A percentile compares a stretch with the other conserved stretches of the same genome.
Conservation (phyloP, 495 filamentous ascomycete species). For the Penicillium paradoxum region DNA sequence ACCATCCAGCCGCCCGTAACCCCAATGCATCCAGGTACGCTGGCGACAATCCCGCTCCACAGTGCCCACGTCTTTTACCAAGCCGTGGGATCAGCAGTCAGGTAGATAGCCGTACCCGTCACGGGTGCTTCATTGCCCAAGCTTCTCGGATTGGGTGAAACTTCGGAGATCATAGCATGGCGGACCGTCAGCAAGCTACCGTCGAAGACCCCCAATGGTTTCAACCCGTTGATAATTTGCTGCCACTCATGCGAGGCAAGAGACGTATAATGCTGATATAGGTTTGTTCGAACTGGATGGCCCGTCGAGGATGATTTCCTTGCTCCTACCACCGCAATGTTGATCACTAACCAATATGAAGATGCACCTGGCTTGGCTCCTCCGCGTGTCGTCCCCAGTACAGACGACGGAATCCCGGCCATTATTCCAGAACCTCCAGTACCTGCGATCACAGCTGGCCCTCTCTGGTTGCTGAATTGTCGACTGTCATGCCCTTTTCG, state of each 20-base stretch:
- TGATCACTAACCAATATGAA: constrained; percentile 20
- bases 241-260: constrained; percentile 22
- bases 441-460: constrained; percentile 19
- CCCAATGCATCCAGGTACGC: constrained; percentile 22
- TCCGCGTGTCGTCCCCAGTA: constrained; percentile 24
- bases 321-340: background rate
- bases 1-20: constrained; percentile 25
- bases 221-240: constrained; percentile 5
- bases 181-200: constrained; percentile 17
- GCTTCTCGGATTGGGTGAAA: constrained; percentile 11
- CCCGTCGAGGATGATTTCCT: background rate
- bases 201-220: constrained; percentile 2
- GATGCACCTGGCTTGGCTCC: constrained; percentile 14
- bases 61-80: constrained; percentile 26
- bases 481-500: constrained; percentile 15
- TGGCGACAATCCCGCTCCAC: constrained; percentile 18
- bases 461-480: constrained; percentile 11
- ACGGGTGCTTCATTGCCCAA: constrained; percentile 13
- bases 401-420: constrained; percentile 15
- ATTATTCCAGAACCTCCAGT: constrained; percentile 14
- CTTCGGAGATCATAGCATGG: constrained; percentile 21
- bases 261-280: constrained; percentile 20
- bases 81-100: constrained; percentile 10
- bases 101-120: constrained; percentile 21
- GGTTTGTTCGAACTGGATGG: constrained; percentile 14